phyloP scores from a whole-genome alignment of 2,329 filamentous ascomycete species.

The Penicillium sp. region DNA sequence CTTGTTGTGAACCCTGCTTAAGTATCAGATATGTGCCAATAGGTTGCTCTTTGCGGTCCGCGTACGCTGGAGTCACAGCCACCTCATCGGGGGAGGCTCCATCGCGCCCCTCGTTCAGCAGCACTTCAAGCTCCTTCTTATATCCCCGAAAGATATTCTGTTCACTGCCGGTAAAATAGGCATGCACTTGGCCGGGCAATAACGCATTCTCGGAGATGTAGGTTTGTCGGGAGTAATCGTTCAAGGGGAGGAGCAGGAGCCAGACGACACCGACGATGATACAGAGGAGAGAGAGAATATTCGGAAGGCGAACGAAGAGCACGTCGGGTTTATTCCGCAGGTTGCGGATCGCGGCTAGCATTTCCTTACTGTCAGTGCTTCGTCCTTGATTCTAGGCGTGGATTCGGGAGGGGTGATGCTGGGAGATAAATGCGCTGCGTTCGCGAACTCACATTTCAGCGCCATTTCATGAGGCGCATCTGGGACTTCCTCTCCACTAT shows the following conservation, averaged over 20 bases:
- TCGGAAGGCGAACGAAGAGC: conserved; percentile 67
- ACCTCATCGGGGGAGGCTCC: conserved; percentile 21
- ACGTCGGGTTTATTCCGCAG: conserved; percentile 76
- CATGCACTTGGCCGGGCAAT: conserved; percentile 91
- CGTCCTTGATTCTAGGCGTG: conserved; percentile 9
- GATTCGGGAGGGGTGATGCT: not conserved
- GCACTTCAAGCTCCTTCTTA: conserved; percentile 68
- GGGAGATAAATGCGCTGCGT: not conserved
- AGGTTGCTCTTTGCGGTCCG: not conserved
- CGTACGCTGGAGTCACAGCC: conserved; percentile 29
- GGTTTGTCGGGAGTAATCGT: conserved; percentile 84
- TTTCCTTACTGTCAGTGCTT: conserved; percentile 16
- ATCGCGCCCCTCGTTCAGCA: conserved; percentile 24
- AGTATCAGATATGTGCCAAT: conserved; percentile 12
- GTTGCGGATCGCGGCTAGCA: conserved; percentile 38
- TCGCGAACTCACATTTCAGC: conserved; percentile 36
- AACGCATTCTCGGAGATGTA: conserved; percentile 98
- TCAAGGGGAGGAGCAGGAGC: conserved; percentile 81
- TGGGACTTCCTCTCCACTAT: conserved; percentile 22
- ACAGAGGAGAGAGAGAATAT: conserved; percentile 79
- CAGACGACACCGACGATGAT: conserved; percentile 80
- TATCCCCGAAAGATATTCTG: conserved; percentile 92
- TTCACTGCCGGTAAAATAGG: conserved; percentile 94
- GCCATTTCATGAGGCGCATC: conserved; percentile 34
- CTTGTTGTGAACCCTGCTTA: conserved; percentile 55